Evolutionary conservation across 1,284 basidiomycete genomes (phyloP).

Genomic region (Apiotrichum mycotoxinovorans): DNA sequence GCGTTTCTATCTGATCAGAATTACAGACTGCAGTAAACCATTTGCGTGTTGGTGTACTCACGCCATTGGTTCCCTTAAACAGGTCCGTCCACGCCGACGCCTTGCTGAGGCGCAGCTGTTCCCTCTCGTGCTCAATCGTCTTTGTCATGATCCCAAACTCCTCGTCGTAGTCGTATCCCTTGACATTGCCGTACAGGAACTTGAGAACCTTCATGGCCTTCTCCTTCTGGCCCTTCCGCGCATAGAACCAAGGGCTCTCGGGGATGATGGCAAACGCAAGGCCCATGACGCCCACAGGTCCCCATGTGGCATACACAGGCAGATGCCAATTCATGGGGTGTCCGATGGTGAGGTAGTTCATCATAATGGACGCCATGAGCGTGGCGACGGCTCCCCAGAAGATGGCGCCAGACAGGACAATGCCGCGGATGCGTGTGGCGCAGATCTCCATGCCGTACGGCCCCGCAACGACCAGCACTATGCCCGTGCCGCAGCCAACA

Average conservation of each 20-base stretch:
- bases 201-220: conserved; percentile 18
- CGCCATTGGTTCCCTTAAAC: conserved; percentile 23
- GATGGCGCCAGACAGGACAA: conserved; percentile 1
- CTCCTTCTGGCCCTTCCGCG: conserved; percentile 20
- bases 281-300: conserved; percentile 15
- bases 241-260: conserved; percentile 22
- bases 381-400: not conserved
- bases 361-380: conserved; percentile 11
- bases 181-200: conserved; percentile 25
- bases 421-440: conserved; percentile 11
- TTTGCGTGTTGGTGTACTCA: not conserved
- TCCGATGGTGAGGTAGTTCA: conserved; percentile 13
- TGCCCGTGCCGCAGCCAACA: not conserved
- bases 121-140: conserved; percentile 25
- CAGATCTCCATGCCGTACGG: conserved; percentile 17
- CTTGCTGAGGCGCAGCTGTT: not conserved
- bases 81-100: conserved; percentile 4
- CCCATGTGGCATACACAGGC: conserved; percentile 15
- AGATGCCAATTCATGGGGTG: conserved; percentile 16
- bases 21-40: not conserved
- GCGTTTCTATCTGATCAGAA: conserved; percentile 7
- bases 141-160: conserved; percentile 27
- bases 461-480: not conserved
- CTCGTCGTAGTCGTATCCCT: conserved; percentile 31
- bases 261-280: conserved; percentile 12